These are phyloP conservation scores for Hygrocybe punicea DNA, from an alignment of 768 basidiomycete genomes.

Conservation along the genomic window DNA sequence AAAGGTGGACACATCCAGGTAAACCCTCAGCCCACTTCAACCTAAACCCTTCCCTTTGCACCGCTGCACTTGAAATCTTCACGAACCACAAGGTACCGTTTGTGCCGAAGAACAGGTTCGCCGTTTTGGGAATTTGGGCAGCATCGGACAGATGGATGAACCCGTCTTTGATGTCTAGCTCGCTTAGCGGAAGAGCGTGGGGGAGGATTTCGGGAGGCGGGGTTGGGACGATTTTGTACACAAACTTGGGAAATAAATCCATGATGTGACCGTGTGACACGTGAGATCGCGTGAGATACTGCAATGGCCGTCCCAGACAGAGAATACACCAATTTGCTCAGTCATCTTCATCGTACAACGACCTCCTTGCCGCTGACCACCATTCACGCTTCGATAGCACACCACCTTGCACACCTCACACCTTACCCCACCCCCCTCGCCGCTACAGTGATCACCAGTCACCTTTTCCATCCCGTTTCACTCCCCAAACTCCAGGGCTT, in stretches of 20 bases:
- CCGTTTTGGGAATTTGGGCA: slow-evolving; percentile 36
- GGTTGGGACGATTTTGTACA: slow-evolving; percentile 39
- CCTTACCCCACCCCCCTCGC: slow-evolving; percentile 57
- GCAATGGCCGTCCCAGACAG: background rate
- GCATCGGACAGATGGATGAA: slow-evolving; percentile 48
- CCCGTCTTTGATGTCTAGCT: slow-evolving; percentile 41
- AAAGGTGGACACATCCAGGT: slow-evolving; percentile 3
- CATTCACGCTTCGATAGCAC: slow-evolving; percentile 54
- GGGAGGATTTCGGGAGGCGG: slow-evolving; percentile 36
- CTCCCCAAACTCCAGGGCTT: slow-evolving; percentile 49
- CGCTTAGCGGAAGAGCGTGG: slow-evolving; percentile 34
- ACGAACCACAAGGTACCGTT: background rate
- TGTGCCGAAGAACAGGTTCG: slow-evolving; percentile 37
- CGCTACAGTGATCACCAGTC: slow-evolving; percentile 54
- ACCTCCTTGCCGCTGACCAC: slow-evolving; percentile 46
- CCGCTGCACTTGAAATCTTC: background rate
- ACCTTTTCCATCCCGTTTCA: slow-evolving; percentile 50
- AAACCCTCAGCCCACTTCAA: background rate
- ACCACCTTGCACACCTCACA: slow-evolving; percentile 51
- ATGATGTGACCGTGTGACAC: background rate
- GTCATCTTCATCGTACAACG: slow-evolving; percentile 47
- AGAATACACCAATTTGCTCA: slow-evolving; percentile 45
- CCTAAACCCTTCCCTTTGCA: background rate
- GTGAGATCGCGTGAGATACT: background rate
- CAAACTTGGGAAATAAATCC: slow-evolving; percentile 16